Evolutionary conservation across 2,329 filamentous ascomycete species (phyloP), one percentile per base, ranked within the genome.

Genomic region (Capronia epimyces): DNA sequence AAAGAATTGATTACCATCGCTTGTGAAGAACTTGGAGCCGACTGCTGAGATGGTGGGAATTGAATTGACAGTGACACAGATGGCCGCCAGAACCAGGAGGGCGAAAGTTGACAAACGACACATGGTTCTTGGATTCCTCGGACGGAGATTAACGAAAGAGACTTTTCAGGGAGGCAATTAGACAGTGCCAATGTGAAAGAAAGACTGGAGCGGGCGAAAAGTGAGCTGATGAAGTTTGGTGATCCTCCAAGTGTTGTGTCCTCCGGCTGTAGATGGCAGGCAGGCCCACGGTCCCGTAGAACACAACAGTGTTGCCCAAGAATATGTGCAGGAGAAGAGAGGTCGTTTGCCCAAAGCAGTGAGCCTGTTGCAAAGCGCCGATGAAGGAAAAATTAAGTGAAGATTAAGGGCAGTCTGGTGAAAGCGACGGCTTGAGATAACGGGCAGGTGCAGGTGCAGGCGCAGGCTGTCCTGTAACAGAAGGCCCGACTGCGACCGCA

Each of bases 11-110:
- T 82, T 76, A 58, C 88, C 88, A 66, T 90, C 81, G 63, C 80
- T 81, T 60, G 82, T 83, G 73, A 94, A 95, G 74, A 95, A 89
- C 71, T 94, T 95, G 72, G 84, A 83, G 44, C 88, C 88, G 47
- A 84, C 79, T 36, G 71, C 70, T n/a, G 73, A 72, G 56, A 84
- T 78, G 48, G 77, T 77, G 29, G 77, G 71, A 42, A 82, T 70
- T 24, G 78, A 74, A 60, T 66, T 62, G 49, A 70, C 48, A 3
- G 32, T 74, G 36, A 57, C 54, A 42, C 63, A 64, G 10, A 61
- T 18, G 36, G 56, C 42, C 22, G 52, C 31, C 16, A 62, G 36
- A 31, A 50, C 20, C 29, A 57, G 29, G 34, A 53, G 22, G 32
- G 54, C 27, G 12, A 52, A 36, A 13, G 36, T 29, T 25, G 48